Conservation (phyloP, 306 rosid genomes). For the Pueraria montana region DNA sequence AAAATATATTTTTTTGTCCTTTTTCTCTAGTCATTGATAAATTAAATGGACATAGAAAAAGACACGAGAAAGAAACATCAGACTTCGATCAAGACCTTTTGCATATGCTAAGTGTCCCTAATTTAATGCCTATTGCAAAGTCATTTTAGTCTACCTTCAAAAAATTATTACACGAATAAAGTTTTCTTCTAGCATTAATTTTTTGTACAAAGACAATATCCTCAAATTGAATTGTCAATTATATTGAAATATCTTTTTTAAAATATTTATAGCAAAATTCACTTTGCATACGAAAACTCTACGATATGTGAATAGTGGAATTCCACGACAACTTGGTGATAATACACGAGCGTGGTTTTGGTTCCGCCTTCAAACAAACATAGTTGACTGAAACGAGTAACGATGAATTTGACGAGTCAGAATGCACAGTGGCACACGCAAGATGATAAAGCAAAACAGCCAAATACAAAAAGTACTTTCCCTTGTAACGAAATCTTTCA, state of each 20-base stretch:
- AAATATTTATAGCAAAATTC: neutral
- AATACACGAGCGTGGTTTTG: neutral
- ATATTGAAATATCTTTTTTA: neutral
- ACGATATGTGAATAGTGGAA: neutral
- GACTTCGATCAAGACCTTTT: conserved; percentile 17
- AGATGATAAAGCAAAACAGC: neutral
- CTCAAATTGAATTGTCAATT: neutral
- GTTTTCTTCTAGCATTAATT: neutral
- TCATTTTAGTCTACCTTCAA: neutral
- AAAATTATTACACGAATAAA: neutral
- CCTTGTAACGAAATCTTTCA: neutral
- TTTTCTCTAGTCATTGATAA: neutral
- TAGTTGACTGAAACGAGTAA: conserved; percentile 22
- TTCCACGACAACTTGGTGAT: neutral
- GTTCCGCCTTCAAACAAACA: conserved; percentile 1
- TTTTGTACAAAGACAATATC: neutral
- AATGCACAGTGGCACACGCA: conserved; percentile 23
- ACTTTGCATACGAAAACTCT: neutral
- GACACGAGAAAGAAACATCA: neutral
- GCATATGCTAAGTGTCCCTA: neutral
- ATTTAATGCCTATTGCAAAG: neutral
- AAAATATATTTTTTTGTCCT: neutral
- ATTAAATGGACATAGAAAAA: conserved; percentile 22
- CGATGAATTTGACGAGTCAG: neutral
- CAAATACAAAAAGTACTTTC: conserved; percentile 6